Conservation (phyloP, 2,329 filamentous ascomycete genomes). For the Diatrype stigma region DNA sequence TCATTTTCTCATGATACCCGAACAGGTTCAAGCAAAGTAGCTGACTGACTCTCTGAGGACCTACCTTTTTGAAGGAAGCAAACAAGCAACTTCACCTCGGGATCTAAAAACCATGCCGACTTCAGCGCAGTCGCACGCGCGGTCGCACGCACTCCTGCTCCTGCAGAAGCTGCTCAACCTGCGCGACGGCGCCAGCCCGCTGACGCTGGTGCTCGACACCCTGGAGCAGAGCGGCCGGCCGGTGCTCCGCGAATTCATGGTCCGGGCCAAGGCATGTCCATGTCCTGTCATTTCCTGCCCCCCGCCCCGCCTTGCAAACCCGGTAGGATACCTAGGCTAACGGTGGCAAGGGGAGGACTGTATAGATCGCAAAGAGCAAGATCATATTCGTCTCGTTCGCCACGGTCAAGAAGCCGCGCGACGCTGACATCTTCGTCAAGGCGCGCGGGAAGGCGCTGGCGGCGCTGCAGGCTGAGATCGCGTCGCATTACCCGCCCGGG, state of each 20-base stretch:
- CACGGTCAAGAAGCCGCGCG: constrained; percentile 60
- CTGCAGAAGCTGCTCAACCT: constrained; percentile 78
- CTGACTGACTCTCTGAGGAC: no score
- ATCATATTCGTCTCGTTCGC: constrained; percentile 76
- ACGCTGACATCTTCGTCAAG: constrained; percentile 64
- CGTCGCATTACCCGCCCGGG: constrained; percentile 44
- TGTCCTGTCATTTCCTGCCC: neutral
- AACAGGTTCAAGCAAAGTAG: no score
- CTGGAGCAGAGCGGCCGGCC: constrained; percentile 75
- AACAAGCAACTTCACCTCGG: no score
- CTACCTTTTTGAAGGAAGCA: no score
- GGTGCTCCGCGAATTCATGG: constrained; percentile 68
- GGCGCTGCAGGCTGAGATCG: constrained; percentile 56
- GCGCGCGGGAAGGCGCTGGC: constrained; percentile 56
- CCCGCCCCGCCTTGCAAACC: constrained; percentile 1
- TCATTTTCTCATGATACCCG: no score
- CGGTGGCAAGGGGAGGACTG: no score
- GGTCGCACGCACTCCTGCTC: constrained; percentile 79
- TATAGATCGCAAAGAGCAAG: constrained; percentile 59
- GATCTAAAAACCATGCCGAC: constrained; percentile 50
- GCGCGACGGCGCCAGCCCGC: constrained; percentile 75
- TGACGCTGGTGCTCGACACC: constrained; percentile 81
- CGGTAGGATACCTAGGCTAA: no score
- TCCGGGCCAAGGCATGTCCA: constrained; percentile 62
- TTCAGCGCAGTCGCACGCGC: constrained; percentile 59